phyloP scores from a whole-genome alignment of 345 rosid genomes.

The Aethionema arabicum region DNA sequence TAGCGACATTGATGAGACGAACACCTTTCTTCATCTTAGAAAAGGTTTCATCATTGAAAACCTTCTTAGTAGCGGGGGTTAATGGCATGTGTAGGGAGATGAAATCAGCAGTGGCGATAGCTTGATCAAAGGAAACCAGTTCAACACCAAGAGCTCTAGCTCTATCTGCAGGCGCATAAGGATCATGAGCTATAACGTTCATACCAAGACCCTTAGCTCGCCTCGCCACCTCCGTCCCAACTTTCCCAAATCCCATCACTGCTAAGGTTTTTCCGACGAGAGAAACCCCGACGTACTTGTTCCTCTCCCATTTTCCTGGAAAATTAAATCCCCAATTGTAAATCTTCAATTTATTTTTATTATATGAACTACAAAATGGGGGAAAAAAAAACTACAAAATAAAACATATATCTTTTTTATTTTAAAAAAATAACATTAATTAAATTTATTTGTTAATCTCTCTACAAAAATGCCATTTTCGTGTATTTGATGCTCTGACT shows the following conservation, averaged over 20 bases:
- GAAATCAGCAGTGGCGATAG: slow-evolving; percentile 69
- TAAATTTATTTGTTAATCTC: neutral
- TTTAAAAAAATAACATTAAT: neutral
- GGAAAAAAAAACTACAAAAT: neutral
- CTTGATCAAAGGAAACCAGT: slow-evolving; percentile 72
- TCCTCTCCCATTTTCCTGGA: slow-evolving; percentile 81
- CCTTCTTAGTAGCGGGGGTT: slow-evolving; percentile 55
- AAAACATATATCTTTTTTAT: neutral
- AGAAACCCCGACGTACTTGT: slow-evolving; percentile 80
- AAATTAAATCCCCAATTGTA: neutral
- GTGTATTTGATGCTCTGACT: slow-evolving; percentile 9
- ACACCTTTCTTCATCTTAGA: slow-evolving; percentile 75
- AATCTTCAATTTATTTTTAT: neutral
- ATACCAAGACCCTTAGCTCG: slow-evolving; percentile 86
- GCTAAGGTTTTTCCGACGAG: slow-evolving; percentile 79
- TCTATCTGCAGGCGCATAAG: slow-evolving; percentile 78
- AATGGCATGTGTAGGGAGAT: slow-evolving; percentile 84
- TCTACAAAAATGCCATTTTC: slow-evolving; percentile 10
- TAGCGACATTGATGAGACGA: slow-evolving; percentile 74
- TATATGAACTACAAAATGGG: neutral
- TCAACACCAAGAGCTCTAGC: slow-evolving; percentile 84
- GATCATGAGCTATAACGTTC: slow-evolving; percentile 82
- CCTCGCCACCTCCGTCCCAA: slow-evolving; percentile 82
- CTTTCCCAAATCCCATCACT: slow-evolving; percentile 88
- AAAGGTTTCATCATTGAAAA: slow-evolving; percentile 67